Conservation (phyloP, 108 stramenopile species). For the Nitzschia putrida region DNA sequence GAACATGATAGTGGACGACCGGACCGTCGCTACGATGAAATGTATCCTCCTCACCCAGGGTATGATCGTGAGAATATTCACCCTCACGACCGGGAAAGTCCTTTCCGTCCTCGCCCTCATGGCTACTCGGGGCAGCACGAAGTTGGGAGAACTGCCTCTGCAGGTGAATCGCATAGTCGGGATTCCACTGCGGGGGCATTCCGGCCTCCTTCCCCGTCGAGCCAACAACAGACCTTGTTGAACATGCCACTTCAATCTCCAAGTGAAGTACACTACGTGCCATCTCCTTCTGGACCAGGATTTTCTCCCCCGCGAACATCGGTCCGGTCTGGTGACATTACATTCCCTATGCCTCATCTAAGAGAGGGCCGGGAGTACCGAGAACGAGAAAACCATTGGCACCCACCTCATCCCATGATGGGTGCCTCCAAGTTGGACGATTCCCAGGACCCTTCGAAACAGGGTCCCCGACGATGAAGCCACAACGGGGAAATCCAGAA, state of each 20-base stretch:
- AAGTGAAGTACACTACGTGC: slow-evolving; percentile 14
- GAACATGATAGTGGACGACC: slow-evolving; percentile 3
- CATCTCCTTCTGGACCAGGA: slow-evolving; percentile 31
- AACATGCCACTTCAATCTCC: slow-evolving; percentile 45
- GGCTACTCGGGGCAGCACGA: slow-evolving; percentile 24
- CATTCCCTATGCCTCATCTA: slow-evolving; percentile 37
- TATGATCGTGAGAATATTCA: too few species aligned
- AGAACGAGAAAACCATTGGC: slow-evolving; percentile 23
- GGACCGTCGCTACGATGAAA: slow-evolving; percentile 6
- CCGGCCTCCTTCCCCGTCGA: slow-evolving; percentile 31
- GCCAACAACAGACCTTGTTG: slow-evolving; percentile 26
- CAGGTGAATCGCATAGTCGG: slow-evolving; percentile 19
- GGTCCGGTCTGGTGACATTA: slow-evolving; percentile 19
- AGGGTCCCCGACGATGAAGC: too few species aligned
- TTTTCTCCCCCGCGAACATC: slow-evolving; percentile 28
- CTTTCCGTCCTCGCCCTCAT: slow-evolving; percentile 35
- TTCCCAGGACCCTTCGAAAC: neutral
- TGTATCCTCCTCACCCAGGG: slow-evolving; percentile 12
- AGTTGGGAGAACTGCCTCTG: slow-evolving; percentile 35
- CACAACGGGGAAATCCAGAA: too few species aligned
- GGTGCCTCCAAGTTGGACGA: slow-evolving; percentile 10
- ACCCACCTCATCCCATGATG: slow-evolving; percentile 30
- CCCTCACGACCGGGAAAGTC: slow-evolving; percentile 7
- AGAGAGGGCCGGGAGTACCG: slow-evolving; percentile 22
- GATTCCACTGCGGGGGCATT: slow-evolving; percentile 9